phyloP scores from a whole-genome alignment of 148 eudicot genomes.

The Talinum fruticosum region DNA sequence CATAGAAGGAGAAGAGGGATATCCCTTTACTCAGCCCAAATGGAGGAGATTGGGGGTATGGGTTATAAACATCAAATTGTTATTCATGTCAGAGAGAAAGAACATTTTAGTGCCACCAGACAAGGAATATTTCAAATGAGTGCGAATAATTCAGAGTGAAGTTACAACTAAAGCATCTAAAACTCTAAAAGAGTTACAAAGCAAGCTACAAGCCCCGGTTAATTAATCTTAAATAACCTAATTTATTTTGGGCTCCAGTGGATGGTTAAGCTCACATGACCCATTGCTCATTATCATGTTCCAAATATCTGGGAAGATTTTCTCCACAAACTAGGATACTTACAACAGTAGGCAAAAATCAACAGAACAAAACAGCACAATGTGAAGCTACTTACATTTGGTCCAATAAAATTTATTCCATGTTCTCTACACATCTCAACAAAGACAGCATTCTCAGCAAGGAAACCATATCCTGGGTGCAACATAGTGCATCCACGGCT shows the following conservation, averaged over 20 bases:
- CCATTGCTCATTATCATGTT: background rate
- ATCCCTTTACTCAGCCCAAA: background rate
- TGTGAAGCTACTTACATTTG: conserved; percentile 59
- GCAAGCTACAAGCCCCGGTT: background rate
- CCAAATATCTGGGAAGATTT: background rate
- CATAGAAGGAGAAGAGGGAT: background rate
- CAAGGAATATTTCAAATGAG: background rate
- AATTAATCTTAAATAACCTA: background rate
- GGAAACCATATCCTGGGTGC: conserved; percentile 99
- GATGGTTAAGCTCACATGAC: background rate
- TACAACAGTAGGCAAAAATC: background rate
- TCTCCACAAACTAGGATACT: background rate
- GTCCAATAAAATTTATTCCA: conserved; percentile 94
- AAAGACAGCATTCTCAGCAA: conserved; percentile 92
- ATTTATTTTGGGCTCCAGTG: background rate
- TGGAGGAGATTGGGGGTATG: background rate
- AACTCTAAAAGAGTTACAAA: background rate
- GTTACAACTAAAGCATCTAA: background rate
- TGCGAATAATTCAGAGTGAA: background rate
- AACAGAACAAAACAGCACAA: conserved; percentile 3
- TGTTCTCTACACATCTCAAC: conserved; percentile 97
- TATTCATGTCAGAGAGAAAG: background rate
- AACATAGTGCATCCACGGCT: conserved; percentile 95
- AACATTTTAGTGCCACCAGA: background rate
- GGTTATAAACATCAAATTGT: background rate